Percentiles rank a stretch among this genome's conserved stretches.
These are phyloP conservation scores for Xenosphaeropsis pyriputrescens DNA, from an alignment of 2,329 filamentous ascomycete genomes.

Conservation along the genomic window DNA sequence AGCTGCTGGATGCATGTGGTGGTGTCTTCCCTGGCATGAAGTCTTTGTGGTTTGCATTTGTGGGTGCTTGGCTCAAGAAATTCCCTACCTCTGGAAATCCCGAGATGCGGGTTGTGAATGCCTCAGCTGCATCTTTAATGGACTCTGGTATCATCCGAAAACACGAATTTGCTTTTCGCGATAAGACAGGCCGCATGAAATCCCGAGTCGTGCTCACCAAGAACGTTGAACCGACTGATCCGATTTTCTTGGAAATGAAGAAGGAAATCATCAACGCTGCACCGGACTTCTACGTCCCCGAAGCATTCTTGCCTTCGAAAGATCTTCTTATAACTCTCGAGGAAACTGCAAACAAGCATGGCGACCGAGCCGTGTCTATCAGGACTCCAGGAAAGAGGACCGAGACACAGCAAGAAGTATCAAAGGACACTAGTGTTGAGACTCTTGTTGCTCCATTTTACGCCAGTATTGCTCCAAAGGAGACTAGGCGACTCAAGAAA, in stretches of 20 bases:
- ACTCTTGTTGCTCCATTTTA: constrained; percentile 3
- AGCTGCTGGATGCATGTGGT: constrained; percentile 7
- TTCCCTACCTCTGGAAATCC: constrained; percentile 8
- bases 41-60: constrained; percentile 15
- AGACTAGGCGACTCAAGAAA: too few relatives aligned
- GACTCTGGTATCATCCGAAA: constrained; percentile 6
- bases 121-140: constrained; percentile 11
- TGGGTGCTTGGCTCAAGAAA: constrained; percentile 12
- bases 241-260: constrained; percentile 8
- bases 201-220: constrained; percentile 8
- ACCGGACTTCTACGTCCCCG: constrained; percentile 14
- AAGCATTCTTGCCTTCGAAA: constrained; percentile 9
- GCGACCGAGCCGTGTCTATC: not conserved
- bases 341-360: not conserved
- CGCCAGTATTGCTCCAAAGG: too few relatives aligned
- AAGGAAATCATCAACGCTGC: constrained; percentile 6
- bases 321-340: constrained; percentile 8
- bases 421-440: not conserved
- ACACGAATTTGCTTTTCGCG: constrained; percentile 5
- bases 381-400: not conserved
- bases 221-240: constrained; percentile 3
- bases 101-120: constrained; percentile 10
- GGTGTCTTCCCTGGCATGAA: constrained; percentile 14
- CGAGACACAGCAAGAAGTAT: not conserved
- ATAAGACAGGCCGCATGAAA: constrained; percentile 3